Conservation (phyloP, 371 early-diverging fungal species). For the Mortierella sp. region DNA sequence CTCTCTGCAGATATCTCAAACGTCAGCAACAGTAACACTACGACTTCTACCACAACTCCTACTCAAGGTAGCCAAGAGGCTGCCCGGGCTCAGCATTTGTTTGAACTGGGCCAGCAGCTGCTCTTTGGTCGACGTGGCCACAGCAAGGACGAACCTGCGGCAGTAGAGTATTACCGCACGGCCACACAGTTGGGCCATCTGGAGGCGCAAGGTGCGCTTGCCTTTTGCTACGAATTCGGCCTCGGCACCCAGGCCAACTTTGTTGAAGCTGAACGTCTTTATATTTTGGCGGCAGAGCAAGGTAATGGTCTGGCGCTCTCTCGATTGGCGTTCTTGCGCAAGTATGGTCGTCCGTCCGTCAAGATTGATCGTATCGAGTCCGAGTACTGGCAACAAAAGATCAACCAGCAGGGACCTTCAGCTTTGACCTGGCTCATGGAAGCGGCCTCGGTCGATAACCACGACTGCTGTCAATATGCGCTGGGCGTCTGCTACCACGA, state of each 20-base stretch:
- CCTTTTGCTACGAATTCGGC: constrained; percentile 83
- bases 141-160: constrained; percentile 56
- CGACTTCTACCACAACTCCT: constrained; percentile 2
- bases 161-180: constrained; percentile 59
- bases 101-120: constrained; percentile 60
- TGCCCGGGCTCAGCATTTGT: constrained; percentile 42
- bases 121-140: constrained; percentile 69
- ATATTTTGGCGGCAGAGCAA: constrained; percentile 66
- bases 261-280: constrained; percentile 69
- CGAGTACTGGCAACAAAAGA: constrained; percentile 66
- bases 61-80: constrained; percentile 29
- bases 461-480: constrained; percentile 65
- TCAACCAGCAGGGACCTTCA: constrained; percentile 54
- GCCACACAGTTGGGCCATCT: constrained; percentile 58
- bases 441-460: constrained; percentile 61
- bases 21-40: constrained; percentile 12
- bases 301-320: constrained; percentile 70
- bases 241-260: constrained; percentile 69
- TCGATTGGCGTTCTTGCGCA: constrained; percentile 77
- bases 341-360: constrained; percentile 81
- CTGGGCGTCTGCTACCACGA: constrained; percentile 87
- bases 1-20: constrained; percentile 3
- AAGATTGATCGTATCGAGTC: constrained; percentile 80
- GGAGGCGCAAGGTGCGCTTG: constrained; percentile 67
- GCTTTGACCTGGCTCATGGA: constrained; percentile 66